Evolutionary conservation across 345 rosid genomes (phyloP).

Genomic region (Aquilaria sinensis): DNA sequence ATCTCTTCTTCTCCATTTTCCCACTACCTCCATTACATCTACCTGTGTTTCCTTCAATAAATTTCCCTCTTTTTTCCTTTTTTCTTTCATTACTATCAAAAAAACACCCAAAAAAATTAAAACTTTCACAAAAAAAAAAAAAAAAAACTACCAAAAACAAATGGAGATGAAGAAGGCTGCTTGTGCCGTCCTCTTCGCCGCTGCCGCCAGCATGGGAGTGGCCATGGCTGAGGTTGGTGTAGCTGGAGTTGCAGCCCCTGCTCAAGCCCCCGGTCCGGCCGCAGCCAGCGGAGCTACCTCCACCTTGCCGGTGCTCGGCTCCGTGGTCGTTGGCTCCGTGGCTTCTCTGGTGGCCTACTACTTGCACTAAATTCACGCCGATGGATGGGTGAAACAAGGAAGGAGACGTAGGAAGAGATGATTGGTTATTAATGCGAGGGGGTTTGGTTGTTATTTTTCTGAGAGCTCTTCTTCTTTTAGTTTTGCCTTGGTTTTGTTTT

Average conservation of each 20-base stretch:
- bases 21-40: too few species aligned
- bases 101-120: too few species aligned
- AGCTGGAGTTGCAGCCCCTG: conserved; percentile 35
- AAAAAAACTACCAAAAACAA: background rate
- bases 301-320: conserved; percentile 37
- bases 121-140: too few species aligned
- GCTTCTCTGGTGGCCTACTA: conserved; percentile 27
- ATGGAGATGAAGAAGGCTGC: conserved; percentile 70
- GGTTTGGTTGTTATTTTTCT: too few species aligned
- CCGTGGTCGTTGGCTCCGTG: conserved; percentile 36
- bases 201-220: conserved; percentile 45
- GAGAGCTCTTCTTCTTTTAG: background rate
- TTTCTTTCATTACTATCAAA: too few species aligned
- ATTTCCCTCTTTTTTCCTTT: too few species aligned
- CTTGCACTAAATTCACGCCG: conserved; percentile 17
- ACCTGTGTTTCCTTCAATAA: too few species aligned
- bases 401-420: background rate
- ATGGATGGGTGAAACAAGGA: background rate
- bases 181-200: conserved; percentile 38
- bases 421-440: background rate
- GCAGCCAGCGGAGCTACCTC: conserved; percentile 18
- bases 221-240: background rate
- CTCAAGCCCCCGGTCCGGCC: conserved; percentile 12
- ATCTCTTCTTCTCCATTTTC: too few species aligned
- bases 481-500: background rate